Conservation (phyloP, 2,329 filamentous ascomycete species). For the Thielaviopsis ethacetica region DNA sequence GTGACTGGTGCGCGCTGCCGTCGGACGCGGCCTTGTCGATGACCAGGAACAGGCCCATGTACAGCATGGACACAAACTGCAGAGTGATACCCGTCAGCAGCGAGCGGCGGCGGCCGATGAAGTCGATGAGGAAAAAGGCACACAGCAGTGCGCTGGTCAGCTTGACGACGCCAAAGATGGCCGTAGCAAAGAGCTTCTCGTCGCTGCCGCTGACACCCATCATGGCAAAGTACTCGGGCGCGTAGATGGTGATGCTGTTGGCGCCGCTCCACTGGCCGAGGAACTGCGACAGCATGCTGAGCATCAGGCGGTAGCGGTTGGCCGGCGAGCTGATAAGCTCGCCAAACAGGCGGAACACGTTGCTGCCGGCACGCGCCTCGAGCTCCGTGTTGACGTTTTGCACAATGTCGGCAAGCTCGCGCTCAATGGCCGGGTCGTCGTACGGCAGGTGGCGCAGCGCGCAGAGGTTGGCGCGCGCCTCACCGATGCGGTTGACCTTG, state of each 20-base stretch:
- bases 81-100: constrained; percentile 43
- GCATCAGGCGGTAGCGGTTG: constrained; percentile 58
- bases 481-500: constrained; percentile 43
- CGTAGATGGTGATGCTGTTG: constrained; percentile 61
- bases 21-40: constrained; percentile 22
- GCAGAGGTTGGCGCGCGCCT: constrained; percentile 39
- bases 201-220: constrained; percentile 52
- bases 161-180: constrained; percentile 62
- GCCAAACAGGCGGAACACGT: constrained; percentile 47
- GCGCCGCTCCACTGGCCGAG: constrained; percentile 61
- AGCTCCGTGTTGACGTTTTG: constrained; percentile 51
- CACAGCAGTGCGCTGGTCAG: constrained; percentile 49
- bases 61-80: constrained; percentile 44
- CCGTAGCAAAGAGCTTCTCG: constrained; percentile 56
- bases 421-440: constrained; percentile 38
- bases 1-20: constrained; percentile 26
- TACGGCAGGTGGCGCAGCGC: constrained; percentile 48
- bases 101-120: constrained; percentile 57
- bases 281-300: constrained; percentile 52
- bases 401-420: constrained; percentile 36
- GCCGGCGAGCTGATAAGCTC: constrained; percentile 51
- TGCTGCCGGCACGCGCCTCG: constrained; percentile 50
- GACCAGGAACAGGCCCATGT: constrained; percentile 43
- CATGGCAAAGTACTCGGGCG: constrained; percentile 54
- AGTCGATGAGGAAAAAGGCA: constrained; percentile 64